These are phyloP conservation scores for Backusella macrospora DNA, from an alignment of 192 early-diverging fungal genomes.

Conservation along the genomic window DNA sequence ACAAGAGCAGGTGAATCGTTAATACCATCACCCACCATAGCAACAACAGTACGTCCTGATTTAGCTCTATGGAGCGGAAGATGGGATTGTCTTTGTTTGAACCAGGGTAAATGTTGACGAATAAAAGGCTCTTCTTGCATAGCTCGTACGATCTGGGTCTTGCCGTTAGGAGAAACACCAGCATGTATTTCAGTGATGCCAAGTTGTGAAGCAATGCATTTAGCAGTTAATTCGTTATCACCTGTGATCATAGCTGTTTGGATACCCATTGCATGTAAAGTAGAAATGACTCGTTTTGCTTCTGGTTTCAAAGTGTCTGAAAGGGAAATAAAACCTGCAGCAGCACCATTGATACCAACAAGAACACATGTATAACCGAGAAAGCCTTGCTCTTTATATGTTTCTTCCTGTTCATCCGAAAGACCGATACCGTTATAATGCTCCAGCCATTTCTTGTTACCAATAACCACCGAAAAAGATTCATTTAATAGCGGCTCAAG, in stretches of 20 bases:
- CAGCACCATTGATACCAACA: conserved; percentile 64
- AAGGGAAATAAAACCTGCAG: conserved; percentile 76
- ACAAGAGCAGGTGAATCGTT: conserved; percentile 95
- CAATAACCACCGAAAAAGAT: conserved; percentile 60
- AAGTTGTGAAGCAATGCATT: conserved; percentile 77
- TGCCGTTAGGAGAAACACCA: conserved; percentile 88
- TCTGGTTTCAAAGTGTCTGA: conserved; percentile 86
- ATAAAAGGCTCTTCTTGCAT: conserved; percentile 17
- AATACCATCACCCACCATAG: conserved; percentile 97
- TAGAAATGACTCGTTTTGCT: conserved; percentile 66
- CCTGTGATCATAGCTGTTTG: conserved; percentile 92
- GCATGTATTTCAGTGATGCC: conserved; percentile 89
- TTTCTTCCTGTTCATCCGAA: conserved; percentile 11
- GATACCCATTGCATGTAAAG: conserved; percentile 75
- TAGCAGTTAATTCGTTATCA: conserved; percentile 85
- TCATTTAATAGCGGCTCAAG: not conserved
- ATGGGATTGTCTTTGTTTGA: not conserved
- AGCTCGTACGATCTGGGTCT: conserved; percentile 69
- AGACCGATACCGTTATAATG: conserved; percentile 48
- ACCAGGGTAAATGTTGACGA: not conserved
- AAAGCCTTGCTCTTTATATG: conserved; percentile 50
- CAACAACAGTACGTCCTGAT: conserved; percentile 49
- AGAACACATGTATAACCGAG: conserved; percentile 81
- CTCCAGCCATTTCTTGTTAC: conserved; percentile 71
- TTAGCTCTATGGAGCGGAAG: not conserved